Base-by-base conservation (phyloP, 306 rosid species). In the Fagus sylvatica region DNA sequence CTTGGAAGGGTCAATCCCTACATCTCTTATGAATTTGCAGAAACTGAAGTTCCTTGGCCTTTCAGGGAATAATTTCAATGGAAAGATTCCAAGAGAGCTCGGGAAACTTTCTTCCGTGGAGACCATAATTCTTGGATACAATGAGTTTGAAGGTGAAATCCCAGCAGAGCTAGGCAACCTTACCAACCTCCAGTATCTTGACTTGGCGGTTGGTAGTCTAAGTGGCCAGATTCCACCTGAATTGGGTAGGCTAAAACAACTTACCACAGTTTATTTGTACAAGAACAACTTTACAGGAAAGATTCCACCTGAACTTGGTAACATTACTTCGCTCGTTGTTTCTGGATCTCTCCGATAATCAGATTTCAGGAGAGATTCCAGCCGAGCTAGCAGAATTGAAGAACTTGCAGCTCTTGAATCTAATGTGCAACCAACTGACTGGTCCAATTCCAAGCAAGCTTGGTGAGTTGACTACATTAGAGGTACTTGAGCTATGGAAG, bases 361-460 rank as follows among this genome's bases (percentile, higher is more conserved):
- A 86, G 77, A 88, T 96, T 74, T 85, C 91, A 0, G 98, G 98
- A 61, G 88, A 93, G 85, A 91, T 96, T 86, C 99, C 98, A 3
- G 74, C 70, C 60, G 93, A 88, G 80, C 82, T 96, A 71, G 87
- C 84, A 48, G 73, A 82, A 17, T 82, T 90, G 83, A 88, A 81
- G 78, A 87, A 84, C 46, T 77, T 96, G 84, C 85, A 86, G 90
- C 91, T 96, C 68, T 79, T 96, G 86, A 93, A 91, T 80, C 82
- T 93, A 62, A 93, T 93, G 96, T 87, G 85, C 78, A 96, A 96
- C 36, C 86, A 83, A 61, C 86, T 96, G 66, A 87, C 80, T 56
- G 97, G 98, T 80, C 42, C 19, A 48, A 85, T 96, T 53, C 97
- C 99, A 16, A 77, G 79, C 43, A 88, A 86, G 84, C 78, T 96